Evolutionary conservation across 2,329 filamentous ascomycete genomes (phyloP), one percentile per base, ranked within the genome.

Genomic region (Colletotrichum filicis): DNA sequence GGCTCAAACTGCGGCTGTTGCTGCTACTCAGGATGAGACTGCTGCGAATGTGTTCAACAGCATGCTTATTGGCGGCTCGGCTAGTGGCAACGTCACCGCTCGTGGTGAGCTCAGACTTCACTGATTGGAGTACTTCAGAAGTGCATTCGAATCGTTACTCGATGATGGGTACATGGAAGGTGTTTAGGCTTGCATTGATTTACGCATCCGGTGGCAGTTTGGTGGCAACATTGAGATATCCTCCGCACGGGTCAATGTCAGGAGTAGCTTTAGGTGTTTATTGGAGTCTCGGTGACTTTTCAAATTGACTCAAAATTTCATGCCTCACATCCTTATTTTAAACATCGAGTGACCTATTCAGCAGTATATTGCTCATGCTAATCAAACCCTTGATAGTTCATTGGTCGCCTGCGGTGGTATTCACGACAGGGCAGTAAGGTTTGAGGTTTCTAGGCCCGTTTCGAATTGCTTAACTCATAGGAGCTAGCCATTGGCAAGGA

Each of bases 21-120:
- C 77, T 6, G 71, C 71, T 16, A 70, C 69, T 0, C 76, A 79
- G 68, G 74, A 76, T 61, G 74, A 77, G 74, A 66, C 77, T 37
- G 78, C 78, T n/a, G 77, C 78, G 7, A 74, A 78, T 57, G 71
- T 71, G n/a, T 79, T 79, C 68, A 79, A 79, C 72, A 68, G 37
- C 57, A 64, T 61, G 57, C 72, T 74, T 5, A n/a, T 65, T 19
- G 74, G 74, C n/a, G 71, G 59, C 52, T 57, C 68, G 7, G 35
- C 69, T 28, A 58, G 57, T 0, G 28, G 52, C 16, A 71, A 71
- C 6, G 35, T 26, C n/a, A 68, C 69, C 42, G 55, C 60, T 35
- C n/a, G 59, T 62, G 37, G 22, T 8, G 12, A 8, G 30, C 3
- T 24, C 32, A 8, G 22, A 24, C 28, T 22, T 5, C 37, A 42